phyloP scores from a whole-genome alignment of 768 basidiomycete species.

The Podaxis carcinomalis region DNA sequence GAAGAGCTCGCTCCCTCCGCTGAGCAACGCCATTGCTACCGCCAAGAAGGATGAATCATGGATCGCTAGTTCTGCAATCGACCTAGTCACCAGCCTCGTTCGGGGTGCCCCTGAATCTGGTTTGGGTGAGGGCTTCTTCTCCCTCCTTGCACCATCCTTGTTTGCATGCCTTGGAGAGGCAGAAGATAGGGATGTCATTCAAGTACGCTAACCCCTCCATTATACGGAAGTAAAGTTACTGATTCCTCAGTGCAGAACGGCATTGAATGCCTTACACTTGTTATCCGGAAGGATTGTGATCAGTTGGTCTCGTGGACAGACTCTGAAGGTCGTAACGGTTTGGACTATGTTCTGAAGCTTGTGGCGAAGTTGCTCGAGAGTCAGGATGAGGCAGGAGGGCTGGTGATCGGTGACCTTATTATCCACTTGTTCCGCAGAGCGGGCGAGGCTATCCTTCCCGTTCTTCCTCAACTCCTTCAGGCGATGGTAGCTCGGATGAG shows the following conservation, averaged over 20 bases:
- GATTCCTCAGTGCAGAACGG: constrained; percentile 54
- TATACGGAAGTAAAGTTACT: background rate
- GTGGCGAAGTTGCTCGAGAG: constrained; percentile 74
- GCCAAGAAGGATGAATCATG: constrained; percentile 64
- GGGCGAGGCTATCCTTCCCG: constrained; percentile 74
- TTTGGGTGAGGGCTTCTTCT: constrained; percentile 80
- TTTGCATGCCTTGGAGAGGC: constrained; percentile 65
- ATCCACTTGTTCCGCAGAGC: constrained; percentile 87
- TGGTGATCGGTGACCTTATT: constrained; percentile 92
- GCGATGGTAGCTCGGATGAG: constrained; percentile 81
- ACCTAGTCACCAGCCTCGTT: constrained; percentile 71
- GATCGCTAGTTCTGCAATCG: constrained; percentile 77
- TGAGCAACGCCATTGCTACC: constrained; percentile 61
- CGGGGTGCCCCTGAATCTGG: constrained; percentile 58
- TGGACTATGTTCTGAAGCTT: constrained; percentile 69
- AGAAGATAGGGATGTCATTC: constrained; percentile 84
- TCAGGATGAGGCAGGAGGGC: constrained; percentile 87
- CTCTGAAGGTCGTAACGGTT: constrained; percentile 61
- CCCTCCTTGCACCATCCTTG: constrained; percentile 65
- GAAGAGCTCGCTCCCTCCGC: constrained; percentile 64
- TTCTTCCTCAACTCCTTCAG: constrained; percentile 81
- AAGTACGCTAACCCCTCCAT: constrained; percentile 39
- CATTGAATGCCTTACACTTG: constrained; percentile 71
- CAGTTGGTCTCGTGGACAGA: constrained; percentile 81
- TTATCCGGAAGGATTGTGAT: constrained; percentile 82